Evolutionary conservation across 495 filamentous ascomycete genomes (phyloP), one percentile per base, ranked within the genome.

Genomic region (Daldinia grandis): DNA sequence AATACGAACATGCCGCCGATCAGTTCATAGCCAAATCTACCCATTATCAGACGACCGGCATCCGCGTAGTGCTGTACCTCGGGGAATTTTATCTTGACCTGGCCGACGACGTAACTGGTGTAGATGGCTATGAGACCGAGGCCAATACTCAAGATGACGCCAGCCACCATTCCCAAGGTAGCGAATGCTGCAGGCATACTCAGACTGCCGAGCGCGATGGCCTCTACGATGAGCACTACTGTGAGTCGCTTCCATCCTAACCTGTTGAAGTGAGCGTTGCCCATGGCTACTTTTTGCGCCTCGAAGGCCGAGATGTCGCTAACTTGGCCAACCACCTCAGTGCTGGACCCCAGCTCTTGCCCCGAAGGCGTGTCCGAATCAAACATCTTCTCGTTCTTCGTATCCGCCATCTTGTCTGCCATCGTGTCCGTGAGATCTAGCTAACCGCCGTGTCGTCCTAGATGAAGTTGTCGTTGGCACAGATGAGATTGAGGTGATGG

Each of bases 41-140:
- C 91, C 73, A 88, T 81, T 33, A 93, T 83, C 53, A 95, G 78
- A 19, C 87, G 79, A 14, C 89, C 89, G 3, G 87, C 91, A 73
- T 95, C 91, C 21, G 89, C 88, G 76, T 94, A 89, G 77, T 89
- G 88, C 61, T 87, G 81, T 38, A 94, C 87, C n/a, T 90, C 81
- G 0, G 93, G 93, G 72, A 88, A 89, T 62, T 81, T 84, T 54
- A 88, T 69, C 76, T 93, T 94, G 76, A 95, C 89, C 77, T 93
- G 90, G 21, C 90, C 92, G 68, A 95, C 86, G 33, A 94, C 85
- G 65, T 89, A 92, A 69, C 90, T 90, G 17, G 91, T 92, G 78
- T 94, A 96, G 38, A 89, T 89, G 42, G 91, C 87, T 10, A 92
- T 68, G 21, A 90, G 74, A 17, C 92, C 92, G 25, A 93, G 76